phyloP scores from a whole-genome alignment of 495 filamentous ascomycete species.

The Talaromyces stipitatus region DNA sequence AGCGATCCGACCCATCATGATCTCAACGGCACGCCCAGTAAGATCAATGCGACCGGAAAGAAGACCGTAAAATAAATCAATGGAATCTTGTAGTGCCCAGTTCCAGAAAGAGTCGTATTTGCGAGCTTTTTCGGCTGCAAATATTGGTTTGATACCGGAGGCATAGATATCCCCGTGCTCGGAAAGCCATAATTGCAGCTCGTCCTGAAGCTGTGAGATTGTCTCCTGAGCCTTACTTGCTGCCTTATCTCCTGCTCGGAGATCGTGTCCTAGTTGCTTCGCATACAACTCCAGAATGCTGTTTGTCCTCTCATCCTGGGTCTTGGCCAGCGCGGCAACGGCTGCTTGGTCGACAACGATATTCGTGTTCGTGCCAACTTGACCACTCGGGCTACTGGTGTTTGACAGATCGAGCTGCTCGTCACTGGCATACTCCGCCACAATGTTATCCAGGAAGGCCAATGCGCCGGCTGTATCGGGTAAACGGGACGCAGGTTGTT shows the following conservation, averaged over 20 bases:
- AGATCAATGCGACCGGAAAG: too few species aligned
- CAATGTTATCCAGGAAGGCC: slow-evolving; percentile 74
- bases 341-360: slow-evolving; percentile 2
- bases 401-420: slow-evolving; percentile 79
- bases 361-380: slow-evolving; percentile 18
- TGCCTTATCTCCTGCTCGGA: not conserved
- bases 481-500: slow-evolving; percentile 1
- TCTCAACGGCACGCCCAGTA: too few species aligned
- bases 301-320: not conserved
- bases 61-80: slow-evolving; percentile 3
- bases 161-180: slow-evolving; percentile 8
- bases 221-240: too few species aligned
- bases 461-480: slow-evolving; percentile 46
- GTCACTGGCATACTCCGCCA: slow-evolving; percentile 82
- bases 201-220: not conserved
- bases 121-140: slow-evolving; percentile 1
- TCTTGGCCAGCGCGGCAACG: not conserved
- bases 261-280: not conserved
- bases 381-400: slow-evolving; percentile 65
- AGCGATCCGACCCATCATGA: not conserved
- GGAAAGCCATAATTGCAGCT: slow-evolving; percentile 4
- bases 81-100: slow-evolving; percentile 9
- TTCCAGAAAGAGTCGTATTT: slow-evolving; percentile 13
- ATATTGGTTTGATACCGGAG: slow-evolving; percentile 9
- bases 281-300: not conserved